phyloP scores from a whole-genome alignment of 768 basidiomycete species.

The Tricholoma bakamatsutake region DNA sequence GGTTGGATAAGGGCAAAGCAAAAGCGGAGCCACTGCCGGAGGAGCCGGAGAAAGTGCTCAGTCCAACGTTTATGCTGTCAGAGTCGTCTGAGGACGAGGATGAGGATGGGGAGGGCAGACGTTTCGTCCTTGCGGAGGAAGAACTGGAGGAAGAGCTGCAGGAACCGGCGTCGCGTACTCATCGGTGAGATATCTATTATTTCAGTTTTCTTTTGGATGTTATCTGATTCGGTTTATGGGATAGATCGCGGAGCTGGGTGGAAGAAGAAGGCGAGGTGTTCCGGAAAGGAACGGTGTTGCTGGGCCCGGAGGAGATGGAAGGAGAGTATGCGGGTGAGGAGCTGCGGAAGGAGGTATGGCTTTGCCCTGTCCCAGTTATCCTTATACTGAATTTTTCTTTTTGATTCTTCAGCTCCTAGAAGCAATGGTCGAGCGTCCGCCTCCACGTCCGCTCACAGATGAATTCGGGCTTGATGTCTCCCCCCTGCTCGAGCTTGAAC shows the following conservation, averaged over 20 bases:
- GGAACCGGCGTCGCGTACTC: conserved; percentile 32
- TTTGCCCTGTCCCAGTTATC: not conserved
- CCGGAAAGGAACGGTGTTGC: conserved; percentile 77
- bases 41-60: conserved; percentile 64
- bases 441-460: conserved; percentile 65
- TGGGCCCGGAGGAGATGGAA: conserved; percentile 84
- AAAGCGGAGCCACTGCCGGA: conserved; percentile 65
- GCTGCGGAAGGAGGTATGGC: conserved; percentile 66
- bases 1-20: conserved; percentile 74
- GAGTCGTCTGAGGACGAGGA: conserved; percentile 44
- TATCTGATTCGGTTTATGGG: conserved; percentile 2
- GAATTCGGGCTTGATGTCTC: conserved; percentile 44
- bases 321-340: conserved; percentile 88
- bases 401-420: conserved; percentile 55
- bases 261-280: conserved; percentile 97
- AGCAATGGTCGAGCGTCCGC: conserved; percentile 82
- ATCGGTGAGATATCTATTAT: conserved; percentile 38
- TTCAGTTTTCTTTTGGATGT: not conserved
- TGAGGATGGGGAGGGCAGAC: conserved; percentile 44
- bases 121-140: conserved; percentile 26
- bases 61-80: conserved; percentile 49
- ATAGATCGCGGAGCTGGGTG: conserved; percentile 73
- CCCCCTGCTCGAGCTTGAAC: conserved; percentile 11
- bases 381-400: not conserved
- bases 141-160: no score